These are phyloP conservation scores for Chionographis japonica DNA, from an alignment of 106 monocot genomes.

Conservation along the genomic window DNA sequence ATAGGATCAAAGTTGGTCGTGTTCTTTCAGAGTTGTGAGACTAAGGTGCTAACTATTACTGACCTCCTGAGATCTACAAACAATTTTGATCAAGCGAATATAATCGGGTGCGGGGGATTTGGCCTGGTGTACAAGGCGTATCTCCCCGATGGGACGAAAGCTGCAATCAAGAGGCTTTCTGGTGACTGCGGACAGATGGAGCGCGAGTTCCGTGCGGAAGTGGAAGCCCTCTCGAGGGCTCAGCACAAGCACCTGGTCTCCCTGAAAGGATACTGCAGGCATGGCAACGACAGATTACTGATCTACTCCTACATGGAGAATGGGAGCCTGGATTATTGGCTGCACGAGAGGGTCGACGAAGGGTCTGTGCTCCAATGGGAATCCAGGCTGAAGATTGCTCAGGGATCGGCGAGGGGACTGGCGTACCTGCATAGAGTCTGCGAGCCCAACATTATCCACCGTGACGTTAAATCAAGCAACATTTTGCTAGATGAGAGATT, in stretches of 20 bases:
- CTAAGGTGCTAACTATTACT: conserved; percentile 41
- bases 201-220: conserved; percentile 60
- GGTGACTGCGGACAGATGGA: conserved; percentile 66
- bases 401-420: conserved; percentile 55
- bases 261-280: conserved; percentile 50
- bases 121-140: conserved; percentile 65
- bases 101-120: conserved; percentile 71
- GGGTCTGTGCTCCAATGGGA: conserved; percentile 42
- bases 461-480: conserved; percentile 73
- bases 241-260: conserved; percentile 59
- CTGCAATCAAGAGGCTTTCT: conserved; percentile 63
- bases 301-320: conserved; percentile 78
- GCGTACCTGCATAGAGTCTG: conserved; percentile 58
- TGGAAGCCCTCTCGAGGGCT: conserved; percentile 59
- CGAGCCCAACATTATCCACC: conserved; percentile 55
- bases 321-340: conserved; percentile 66
- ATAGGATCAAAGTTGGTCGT: conserved; percentile 41
- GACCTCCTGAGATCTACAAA: conserved; percentile 61
- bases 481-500: conserved; percentile 66
- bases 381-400: conserved; percentile 45
- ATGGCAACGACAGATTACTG: conserved; percentile 46
- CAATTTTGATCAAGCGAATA: conserved; percentile 67
- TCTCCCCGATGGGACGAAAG: conserved; percentile 53
- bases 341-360: conserved; percentile 47
- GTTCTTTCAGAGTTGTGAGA: conserved; percentile 45